Conservation (phyloP, 148 eudicot genomes). For the Diospyros kaki region DNA sequence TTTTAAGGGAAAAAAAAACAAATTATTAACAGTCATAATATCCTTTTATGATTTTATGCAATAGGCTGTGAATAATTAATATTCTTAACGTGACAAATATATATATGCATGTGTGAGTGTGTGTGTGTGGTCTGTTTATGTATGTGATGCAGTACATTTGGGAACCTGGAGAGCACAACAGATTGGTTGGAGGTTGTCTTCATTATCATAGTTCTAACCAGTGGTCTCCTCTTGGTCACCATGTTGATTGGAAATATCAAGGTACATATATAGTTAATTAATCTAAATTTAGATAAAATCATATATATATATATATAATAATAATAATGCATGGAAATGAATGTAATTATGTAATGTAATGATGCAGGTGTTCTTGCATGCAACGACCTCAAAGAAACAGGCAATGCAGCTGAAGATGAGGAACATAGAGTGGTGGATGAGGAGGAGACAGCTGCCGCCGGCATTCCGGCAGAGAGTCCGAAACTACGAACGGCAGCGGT, state of each 20-base stretch:
- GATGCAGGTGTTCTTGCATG: constrained; percentile 74
- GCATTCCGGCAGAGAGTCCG: constrained; percentile 73
- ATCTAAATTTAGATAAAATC: no score
- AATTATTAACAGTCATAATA: no score
- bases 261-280: constrained; percentile 29
- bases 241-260: constrained; percentile 97
- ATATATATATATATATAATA: no score
- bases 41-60: no score
- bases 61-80: no score
- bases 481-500: constrained; percentile 79
- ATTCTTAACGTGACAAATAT: no score
- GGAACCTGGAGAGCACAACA: constrained; percentile 88
- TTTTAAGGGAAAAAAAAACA: no score
- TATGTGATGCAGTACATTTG: constrained; percentile 63
- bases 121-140: no score
- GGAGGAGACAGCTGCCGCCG: constrained; percentile 60
- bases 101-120: no score
- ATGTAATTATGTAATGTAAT: neutral
- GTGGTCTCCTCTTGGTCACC: constrained; percentile 82
- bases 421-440: constrained; percentile 98
- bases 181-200: constrained; percentile 87
- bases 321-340: no score
- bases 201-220: constrained; percentile 76
- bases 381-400: constrained; percentile 92
- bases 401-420: constrained; percentile 93